Evolutionary conservation across 164 flowering plant species (phyloP).

Genomic region (Amborella trichopoda): DNA sequence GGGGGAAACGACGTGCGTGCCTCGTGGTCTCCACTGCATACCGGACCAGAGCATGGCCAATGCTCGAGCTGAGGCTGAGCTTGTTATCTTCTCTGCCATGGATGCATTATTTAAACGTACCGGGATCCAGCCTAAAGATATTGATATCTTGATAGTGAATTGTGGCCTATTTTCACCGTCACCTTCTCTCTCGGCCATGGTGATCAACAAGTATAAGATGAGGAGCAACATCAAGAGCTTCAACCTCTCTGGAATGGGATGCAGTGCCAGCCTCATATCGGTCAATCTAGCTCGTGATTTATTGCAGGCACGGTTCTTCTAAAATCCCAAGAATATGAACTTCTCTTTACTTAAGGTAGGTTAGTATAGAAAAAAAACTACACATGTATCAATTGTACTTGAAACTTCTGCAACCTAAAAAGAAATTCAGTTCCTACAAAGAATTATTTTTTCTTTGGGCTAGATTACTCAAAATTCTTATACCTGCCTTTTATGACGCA

Average conservation of each 20-base stretch:
- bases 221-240: conserved; percentile 27
- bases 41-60: conserved; percentile 19
- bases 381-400: no score
- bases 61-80: conserved; percentile 26
- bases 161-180: conserved; percentile 33
- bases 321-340: no score
- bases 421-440: no score
- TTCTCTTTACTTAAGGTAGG: no score
- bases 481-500: no score
- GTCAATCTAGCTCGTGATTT: conserved; percentile 28
- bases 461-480: no score
- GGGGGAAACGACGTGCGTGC: conserved; percentile 26
- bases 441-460: no score
- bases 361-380: no score
- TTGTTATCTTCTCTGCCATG: conserved; percentile 26
- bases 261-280: conserved; percentile 31
- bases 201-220: conserved; percentile 29
- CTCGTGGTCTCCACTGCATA: conserved; percentile 18
- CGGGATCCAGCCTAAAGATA: conserved; percentile 19
- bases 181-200: conserved; percentile 36
- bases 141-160: conserved; percentile 31
- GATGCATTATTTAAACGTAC: conserved; percentile 21
- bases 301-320: conserved; percentile 16
- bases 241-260: conserved; percentile 38
- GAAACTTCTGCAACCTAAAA: no score